A percentile compares a stretch with the other conserved stretches of the same genome.
These are phyloP conservation scores for Fusarium coicis DNA, from an alignment of 2,329 filamentous ascomycete species.

Conservation along the genomic window DNA sequence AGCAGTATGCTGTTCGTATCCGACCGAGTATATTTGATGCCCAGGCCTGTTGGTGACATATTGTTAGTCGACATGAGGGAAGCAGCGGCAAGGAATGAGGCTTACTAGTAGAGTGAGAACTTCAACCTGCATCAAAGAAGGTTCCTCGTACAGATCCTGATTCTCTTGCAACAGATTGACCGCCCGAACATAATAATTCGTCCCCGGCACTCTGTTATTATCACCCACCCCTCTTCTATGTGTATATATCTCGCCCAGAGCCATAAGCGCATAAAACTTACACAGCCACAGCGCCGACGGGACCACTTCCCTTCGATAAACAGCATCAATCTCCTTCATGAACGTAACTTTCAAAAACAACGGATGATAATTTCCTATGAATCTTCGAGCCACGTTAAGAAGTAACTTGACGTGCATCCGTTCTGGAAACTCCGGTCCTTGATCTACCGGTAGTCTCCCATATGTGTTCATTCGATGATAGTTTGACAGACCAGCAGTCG, in stretches of 20 bases:
- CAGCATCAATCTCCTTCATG: constrained; percentile 50
- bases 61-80: fast-evolving
- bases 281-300: constrained; percentile 50
- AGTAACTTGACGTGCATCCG: constrained; percentile 47
- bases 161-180: constrained; percentile 52
- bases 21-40: constrained; percentile 50
- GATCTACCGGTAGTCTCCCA: neutral
- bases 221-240: constrained; percentile 47
- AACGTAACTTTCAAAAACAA: constrained; percentile 51
- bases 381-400: constrained; percentile 43
- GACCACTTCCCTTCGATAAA: constrained; percentile 48
- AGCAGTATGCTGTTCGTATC: constrained; percentile 47
- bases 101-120: constrained; percentile 47
- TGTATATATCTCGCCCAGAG: constrained; percentile 57
- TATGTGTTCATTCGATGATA: constrained; percentile 32
- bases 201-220: constrained; percentile 51
- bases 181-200: constrained; percentile 55
- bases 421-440: constrained; percentile 35
- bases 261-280: constrained; percentile 58
- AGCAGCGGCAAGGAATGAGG: fast-evolving
- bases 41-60: constrained; percentile 27
- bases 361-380: constrained; percentile 48
- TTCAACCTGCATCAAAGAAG: constrained; percentile 57
- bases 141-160: constrained; percentile 53
- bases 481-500: constrained; percentile 43